Percentiles rank a stretch among this genome's conserved stretches.
Evolutionary conservation across 768 basidiomycete species (phyloP).

Genomic region (Russula dissimulans): DNA sequence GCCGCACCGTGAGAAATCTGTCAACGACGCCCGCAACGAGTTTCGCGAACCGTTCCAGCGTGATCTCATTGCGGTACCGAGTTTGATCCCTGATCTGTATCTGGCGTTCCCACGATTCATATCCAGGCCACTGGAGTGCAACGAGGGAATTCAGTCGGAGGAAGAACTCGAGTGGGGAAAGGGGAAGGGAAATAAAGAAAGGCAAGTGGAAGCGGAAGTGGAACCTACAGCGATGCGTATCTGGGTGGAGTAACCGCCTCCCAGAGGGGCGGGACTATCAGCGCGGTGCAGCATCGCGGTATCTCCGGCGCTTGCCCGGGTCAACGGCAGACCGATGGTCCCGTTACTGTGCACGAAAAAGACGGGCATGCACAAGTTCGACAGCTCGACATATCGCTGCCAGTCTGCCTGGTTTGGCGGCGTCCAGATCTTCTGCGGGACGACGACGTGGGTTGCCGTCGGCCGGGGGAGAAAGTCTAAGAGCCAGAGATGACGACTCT

Average conservation of each 20-base stretch:
- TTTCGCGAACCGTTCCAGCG: slow-evolving; percentile 5
- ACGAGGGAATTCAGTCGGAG: no score
- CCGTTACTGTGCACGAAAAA: slow-evolving; percentile 14
- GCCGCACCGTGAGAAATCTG: neutral
- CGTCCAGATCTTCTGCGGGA: slow-evolving; percentile 11
- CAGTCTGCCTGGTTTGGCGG: slow-evolving; percentile 14
- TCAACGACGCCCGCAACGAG: slow-evolving; percentile 7
- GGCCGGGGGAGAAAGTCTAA: slow-evolving; percentile 1
- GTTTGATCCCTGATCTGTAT: slow-evolving; percentile 7
- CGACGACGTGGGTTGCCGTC: neutral
- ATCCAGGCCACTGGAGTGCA: slow-evolving; percentile 11
- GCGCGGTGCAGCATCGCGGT: neutral
- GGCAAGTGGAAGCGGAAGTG: neutral
- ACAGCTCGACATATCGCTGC: slow-evolving; percentile 14
- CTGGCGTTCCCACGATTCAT: slow-evolving; percentile 2
- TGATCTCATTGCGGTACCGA: neutral
- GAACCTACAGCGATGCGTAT: slow-evolving; percentile 7
- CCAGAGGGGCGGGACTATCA: neutral
- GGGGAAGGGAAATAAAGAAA: no score
- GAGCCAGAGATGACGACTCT: slow-evolving; percentile 10
- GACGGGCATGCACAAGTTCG: slow-evolving; percentile 7
- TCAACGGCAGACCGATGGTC: slow-evolving; percentile 1
- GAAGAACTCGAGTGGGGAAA: neutral
- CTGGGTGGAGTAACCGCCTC: slow-evolving; percentile 13
- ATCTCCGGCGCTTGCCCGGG: neutral